These are phyloP conservation scores for Vachellia collinsii DNA, from an alignment of 306 rosid genomes.

Conservation along the genomic window DNA sequence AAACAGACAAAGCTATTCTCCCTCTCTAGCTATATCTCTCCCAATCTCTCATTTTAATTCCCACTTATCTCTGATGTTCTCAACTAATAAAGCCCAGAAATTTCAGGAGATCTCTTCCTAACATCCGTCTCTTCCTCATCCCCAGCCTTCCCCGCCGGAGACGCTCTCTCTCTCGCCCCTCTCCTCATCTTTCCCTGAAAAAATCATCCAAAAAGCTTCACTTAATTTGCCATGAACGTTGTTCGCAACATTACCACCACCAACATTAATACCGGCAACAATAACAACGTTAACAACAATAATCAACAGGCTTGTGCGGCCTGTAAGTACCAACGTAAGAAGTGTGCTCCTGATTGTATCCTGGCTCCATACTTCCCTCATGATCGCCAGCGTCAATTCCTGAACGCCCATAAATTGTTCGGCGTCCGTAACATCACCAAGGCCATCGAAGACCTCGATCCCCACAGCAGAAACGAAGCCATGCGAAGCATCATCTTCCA, in stretches of 20 bases:
- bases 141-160: constrained; percentile 62
- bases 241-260: constrained; percentile 7
- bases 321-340: constrained; percentile 78
- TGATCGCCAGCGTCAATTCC: constrained; percentile 64
- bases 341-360: constrained; percentile 72
- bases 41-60: background rate
- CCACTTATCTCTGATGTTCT: no score
- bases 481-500: constrained; percentile 60
- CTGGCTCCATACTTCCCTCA: constrained; percentile 88
- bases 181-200: constrained; percentile 34
- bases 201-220: no score
- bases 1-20: background rate
- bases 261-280: background rate
- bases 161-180: constrained; percentile 53
- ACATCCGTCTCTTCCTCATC: constrained; percentile 4
- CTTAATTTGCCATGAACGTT: background rate
- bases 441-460: constrained; percentile 46
- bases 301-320: constrained; percentile 77
- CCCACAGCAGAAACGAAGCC: constrained; percentile 37
- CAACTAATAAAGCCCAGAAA: constrained; percentile 34
- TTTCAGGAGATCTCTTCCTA: constrained; percentile 4
- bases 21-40: background rate
- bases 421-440: constrained; percentile 77
- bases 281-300: background rate
- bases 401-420: constrained; percentile 71